phyloP scores from a whole-genome alignment of 2,329 filamentous ascomycete species.

The Cercospora sojina region DNA sequence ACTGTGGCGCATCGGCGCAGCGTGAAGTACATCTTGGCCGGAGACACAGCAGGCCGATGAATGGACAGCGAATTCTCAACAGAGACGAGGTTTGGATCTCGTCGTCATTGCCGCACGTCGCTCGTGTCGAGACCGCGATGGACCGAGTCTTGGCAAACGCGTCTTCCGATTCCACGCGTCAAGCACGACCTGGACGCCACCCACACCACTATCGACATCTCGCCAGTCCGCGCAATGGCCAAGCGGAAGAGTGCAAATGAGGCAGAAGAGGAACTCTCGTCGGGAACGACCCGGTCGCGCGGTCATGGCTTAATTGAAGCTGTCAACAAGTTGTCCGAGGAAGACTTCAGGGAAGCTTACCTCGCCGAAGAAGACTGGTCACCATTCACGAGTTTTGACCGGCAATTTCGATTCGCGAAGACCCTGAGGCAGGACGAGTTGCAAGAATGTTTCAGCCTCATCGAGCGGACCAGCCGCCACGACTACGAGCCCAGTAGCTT shows the following conservation, averaged over 20 bases:
- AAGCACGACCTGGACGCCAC: background rate
- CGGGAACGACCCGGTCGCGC: background rate
- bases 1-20: constrained; percentile 34
- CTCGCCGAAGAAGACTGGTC: constrained; percentile 3
- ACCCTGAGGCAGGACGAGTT: constrained; percentile 34
- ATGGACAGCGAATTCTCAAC: background rate
- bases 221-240: constrained; percentile 12
- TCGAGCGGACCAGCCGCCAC: constrained; percentile 62
- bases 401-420: constrained; percentile 5
- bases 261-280: too few relatives aligned
- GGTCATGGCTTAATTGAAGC: constrained; percentile 1
- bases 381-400: background rate
- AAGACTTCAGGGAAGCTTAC: constrained; percentile 3
- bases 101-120: background rate
- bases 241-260: constrained; percentile 19
- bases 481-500: constrained; percentile 63
- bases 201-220: background rate
- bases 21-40: constrained; percentile 18
- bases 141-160: constrained; percentile 1
- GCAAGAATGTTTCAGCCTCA: constrained; percentile 53
- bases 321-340: constrained; percentile 1
- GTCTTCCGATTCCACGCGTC: background rate
- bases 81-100: background rate
- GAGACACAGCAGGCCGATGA: background rate
- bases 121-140: background rate